These are phyloP conservation scores for Fusarium citri DNA, from an alignment of 2,329 filamentous ascomycete genomes.

Conservation along the genomic window DNA sequence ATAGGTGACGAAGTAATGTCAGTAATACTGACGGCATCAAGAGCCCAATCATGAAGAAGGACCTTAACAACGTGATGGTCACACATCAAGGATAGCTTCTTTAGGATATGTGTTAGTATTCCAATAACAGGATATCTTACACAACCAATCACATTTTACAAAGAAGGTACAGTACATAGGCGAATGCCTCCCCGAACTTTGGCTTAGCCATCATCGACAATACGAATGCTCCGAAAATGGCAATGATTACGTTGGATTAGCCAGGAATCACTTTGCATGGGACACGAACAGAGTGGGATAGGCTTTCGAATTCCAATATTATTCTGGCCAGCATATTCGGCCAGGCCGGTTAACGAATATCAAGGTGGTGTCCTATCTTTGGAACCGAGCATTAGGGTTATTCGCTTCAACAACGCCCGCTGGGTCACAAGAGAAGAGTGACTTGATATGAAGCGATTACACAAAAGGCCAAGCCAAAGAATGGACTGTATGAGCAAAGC, in stretches of 20 bases:
- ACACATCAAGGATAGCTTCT: conserved; percentile 24
- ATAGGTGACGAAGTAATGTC: conserved; percentile 28
- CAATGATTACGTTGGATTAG: conserved; percentile 33
- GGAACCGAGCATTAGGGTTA: conserved; percentile 36
- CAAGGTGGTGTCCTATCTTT: conserved; percentile 29
- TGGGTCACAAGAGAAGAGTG: conserved; percentile 23
- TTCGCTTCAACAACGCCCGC: conserved; percentile 16
- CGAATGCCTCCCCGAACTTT: conserved; percentile 36
- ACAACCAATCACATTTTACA: conserved; percentile 20
- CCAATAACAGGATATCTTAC: conserved; percentile 25
- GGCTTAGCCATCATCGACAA: conserved; percentile 37
- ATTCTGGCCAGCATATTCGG: conserved; percentile 11
- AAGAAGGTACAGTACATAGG: conserved; percentile 30
- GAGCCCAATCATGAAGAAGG: conserved; percentile 43
- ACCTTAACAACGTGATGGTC: conserved; percentile 42
- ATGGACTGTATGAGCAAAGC: conserved; percentile 35
- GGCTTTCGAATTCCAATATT: conserved; percentile 17
- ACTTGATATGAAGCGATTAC: conserved; percentile 27
- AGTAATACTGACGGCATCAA: conserved; percentile 36
- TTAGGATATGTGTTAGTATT: conserved; percentile 23
- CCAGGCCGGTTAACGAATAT: conserved; percentile 18
- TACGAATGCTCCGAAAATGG: conserved; percentile 29
- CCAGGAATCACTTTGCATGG: conserved; percentile 8
- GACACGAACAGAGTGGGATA: conserved; percentile 21
- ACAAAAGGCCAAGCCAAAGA: conserved; percentile 30